phyloP scores from a whole-genome alignment of 2,329 filamentous ascomycete genomes.

The Fusarium irregulare region DNA sequence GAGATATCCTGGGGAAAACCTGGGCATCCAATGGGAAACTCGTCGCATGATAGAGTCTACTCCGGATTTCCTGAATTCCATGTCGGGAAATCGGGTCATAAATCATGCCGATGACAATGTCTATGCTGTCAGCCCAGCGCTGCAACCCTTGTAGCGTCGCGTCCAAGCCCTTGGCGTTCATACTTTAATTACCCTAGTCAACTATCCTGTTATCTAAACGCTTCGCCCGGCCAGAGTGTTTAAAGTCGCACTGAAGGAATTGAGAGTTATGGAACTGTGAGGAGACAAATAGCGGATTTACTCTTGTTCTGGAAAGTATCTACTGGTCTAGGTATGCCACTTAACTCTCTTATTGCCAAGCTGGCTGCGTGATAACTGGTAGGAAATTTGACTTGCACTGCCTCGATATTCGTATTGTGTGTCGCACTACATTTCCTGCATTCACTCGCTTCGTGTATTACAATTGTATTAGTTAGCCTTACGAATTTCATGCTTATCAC shows the following conservation, averaged over 20 bases:
- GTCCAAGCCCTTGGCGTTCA: slow-evolving; percentile 13
- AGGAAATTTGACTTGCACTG: neutral
- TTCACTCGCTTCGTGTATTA: neutral
- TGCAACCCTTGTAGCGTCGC: slow-evolving; percentile 7
- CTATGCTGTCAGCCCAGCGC: slow-evolving; percentile 16
- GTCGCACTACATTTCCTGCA: neutral
- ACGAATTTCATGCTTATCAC: neutral
- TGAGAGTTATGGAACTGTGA: neutral
- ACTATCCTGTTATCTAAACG: neutral
- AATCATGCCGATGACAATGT: slow-evolving; percentile 23
- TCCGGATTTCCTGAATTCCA: neutral
- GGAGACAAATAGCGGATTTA: neutral
- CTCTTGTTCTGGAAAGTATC: neutral
- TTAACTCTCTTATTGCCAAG: neutral
- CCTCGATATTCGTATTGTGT: neutral
- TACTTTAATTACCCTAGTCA: neutral
- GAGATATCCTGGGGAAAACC: neutral
- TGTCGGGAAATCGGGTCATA: slow-evolving; percentile 19
- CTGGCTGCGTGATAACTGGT: neutral
- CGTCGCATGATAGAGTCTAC: neutral
- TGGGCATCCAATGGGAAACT: slow-evolving; percentile 1
- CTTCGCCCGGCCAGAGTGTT: neutral
- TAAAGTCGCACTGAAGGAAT: neutral
- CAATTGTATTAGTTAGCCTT: neutral
- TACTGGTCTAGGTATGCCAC: neutral